A percentile compares a stretch with the other conserved stretches of the same genome.
phyloP scores from a whole-genome alignment of 441 rosid species.

The Mallotus japonicus region DNA sequence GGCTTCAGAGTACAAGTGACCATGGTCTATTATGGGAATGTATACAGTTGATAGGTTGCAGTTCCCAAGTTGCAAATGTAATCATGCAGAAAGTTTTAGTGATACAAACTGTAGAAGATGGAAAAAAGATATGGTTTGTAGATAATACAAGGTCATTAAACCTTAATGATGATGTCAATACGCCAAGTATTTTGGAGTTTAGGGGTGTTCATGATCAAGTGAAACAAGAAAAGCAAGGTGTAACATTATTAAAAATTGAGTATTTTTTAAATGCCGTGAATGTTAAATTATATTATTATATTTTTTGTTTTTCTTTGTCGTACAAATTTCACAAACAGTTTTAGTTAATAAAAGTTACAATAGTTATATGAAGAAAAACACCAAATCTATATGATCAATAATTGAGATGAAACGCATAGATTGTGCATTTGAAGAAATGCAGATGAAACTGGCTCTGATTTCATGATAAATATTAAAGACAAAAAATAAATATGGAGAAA shows the following conservation, averaged over 20 bases:
- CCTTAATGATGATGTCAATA: slow-evolving; percentile 32
- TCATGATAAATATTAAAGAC: too few relatives aligned
- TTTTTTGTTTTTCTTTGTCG: too few relatives aligned
- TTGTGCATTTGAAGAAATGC: too few relatives aligned
- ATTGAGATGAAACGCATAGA: too few relatives aligned
- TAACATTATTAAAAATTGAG: not conserved
- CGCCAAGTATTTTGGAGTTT: slow-evolving; percentile 32
- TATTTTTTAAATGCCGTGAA: too few relatives aligned
- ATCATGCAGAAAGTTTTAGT: slow-evolving; percentile 44
- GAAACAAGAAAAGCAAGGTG: slow-evolving; percentile 34
- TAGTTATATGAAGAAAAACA: too few relatives aligned
- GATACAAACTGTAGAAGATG: slow-evolving; percentile 34
- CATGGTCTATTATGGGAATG: slow-evolving; percentile 19
- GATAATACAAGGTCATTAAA: slow-evolving; percentile 42
- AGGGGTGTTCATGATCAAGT: slow-evolving; percentile 28
- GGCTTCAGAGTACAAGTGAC: slow-evolving; percentile 19
- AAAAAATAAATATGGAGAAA: too few relatives aligned
- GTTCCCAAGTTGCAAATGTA: slow-evolving; percentile 49
- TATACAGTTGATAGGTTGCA: slow-evolving; percentile 28
- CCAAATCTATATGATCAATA: too few relatives aligned
- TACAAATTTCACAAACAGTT: too few relatives aligned
- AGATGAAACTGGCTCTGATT: too few relatives aligned
- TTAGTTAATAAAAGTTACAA: too few relatives aligned
- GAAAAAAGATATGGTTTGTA: slow-evolving; percentile 45
- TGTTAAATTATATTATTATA: too few relatives aligned